Evolutionary conservation across 139 green algal species (phyloP), one percentile per base, ranked within the genome.

Genomic region (Picochlorum sp.): DNA sequence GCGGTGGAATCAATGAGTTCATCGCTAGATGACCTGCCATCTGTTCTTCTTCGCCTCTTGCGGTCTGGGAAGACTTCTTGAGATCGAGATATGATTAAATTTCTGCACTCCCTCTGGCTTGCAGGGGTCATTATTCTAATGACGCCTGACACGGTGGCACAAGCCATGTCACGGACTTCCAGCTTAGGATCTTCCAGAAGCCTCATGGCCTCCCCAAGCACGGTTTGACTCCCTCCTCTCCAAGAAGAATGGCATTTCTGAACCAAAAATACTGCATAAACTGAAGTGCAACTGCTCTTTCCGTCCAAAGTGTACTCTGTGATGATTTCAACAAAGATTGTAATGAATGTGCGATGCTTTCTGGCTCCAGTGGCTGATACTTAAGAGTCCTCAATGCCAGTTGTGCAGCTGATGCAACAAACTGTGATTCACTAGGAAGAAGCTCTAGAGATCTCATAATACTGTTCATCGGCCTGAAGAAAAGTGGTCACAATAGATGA

Each of bases 221-320:
- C 26, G 0, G n/a, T 28, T 3, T 51, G 37, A 1, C 34, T 63
- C 15, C 65, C 2, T 26, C 30, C 3, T 28, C 13, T 0, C 57
- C 50, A 62, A 96, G 73, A 73, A 90, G 61, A 65, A 87, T 89
- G 16, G 61, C 67, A 72, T 90, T 81, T 3, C 84, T 79, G 77
- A 92, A 96, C 79, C 82, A 89, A 45, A 94, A 90, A 66, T 77
- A 82, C 76, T 92, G 85, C 2, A 74, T 34, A 64, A 80, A 88
- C 18, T 78, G 62, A 32, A 94, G 69, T 21, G 79, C 84, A 1
- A 86, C 81, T 4, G 80, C 86, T 6, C 89, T 76, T 21, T 79
- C 71, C 37, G 82, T 75, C 86, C 87, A 95, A 20, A 79, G 68
- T 41, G 81, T 72, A 38, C 62, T 67, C 14, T 41, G 16, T 0